Conservation (phyloP, 257 asterid species). For the Knoxia roxburghii region DNA sequence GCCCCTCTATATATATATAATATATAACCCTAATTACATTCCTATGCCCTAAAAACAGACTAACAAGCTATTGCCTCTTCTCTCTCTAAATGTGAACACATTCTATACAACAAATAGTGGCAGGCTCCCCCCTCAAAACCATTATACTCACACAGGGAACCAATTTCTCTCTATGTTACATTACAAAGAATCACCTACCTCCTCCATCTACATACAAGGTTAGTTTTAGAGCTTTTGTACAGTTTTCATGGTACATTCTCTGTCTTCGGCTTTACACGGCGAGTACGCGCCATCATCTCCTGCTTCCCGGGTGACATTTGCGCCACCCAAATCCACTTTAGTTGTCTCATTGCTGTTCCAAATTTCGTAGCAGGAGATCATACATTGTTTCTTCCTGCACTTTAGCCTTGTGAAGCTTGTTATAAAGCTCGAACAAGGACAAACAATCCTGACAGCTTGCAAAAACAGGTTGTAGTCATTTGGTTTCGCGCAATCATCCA, state of each 20-base stretch:
- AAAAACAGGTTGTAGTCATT: conserved; percentile 11
- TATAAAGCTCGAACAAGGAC: conserved; percentile 16
- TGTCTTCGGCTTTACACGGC: conserved; percentile 24
- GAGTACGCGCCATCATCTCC: conserved; percentile 18
- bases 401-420: conserved; percentile 3
- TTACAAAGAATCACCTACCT: conserved; percentile 45
- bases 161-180: conserved; percentile 46
- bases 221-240: conserved; percentile 50
- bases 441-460: conserved; percentile 13
- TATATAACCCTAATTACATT: conserved; percentile 30
- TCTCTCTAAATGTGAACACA: conserved; percentile 29
- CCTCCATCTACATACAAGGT: conserved; percentile 44
- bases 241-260: conserved; percentile 33
- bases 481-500: conserved; percentile 14
- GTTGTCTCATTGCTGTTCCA: conserved; percentile 9
- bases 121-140: conserved; percentile 41
- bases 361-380: conserved; percentile 4
- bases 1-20: no score
- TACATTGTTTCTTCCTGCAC: conserved; percentile 3
- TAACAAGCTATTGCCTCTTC: conserved; percentile 28
- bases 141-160: conserved; percentile 26
- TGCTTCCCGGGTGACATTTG: conserved; percentile 9
- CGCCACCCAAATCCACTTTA: conserved; percentile 5
- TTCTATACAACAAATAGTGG: conserved; percentile 38
- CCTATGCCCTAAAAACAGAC: conserved; percentile 20